These are phyloP conservation scores for Diaporthe sp. DNA, from an alignment of 2,329 filamentous ascomycete species.

Conservation along the genomic window DNA sequence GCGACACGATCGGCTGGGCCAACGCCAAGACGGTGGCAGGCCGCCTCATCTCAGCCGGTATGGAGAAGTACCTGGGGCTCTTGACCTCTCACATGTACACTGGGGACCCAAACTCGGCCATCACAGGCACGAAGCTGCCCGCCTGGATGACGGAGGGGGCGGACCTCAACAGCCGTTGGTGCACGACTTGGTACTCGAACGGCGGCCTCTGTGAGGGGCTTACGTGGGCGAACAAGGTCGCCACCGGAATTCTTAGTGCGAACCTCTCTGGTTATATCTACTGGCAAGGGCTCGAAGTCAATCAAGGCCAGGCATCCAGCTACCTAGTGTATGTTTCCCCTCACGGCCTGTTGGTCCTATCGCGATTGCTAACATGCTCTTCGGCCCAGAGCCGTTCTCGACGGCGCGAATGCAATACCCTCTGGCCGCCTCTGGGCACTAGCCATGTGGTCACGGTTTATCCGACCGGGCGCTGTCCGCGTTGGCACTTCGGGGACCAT, in stretches of 20 bases:
- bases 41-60: slow-evolving; percentile 29
- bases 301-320: slow-evolving; percentile 42
- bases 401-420: slow-evolving; percentile 44
- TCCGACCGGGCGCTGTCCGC: slow-evolving; percentile 49
- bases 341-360: background rate
- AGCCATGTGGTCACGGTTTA: slow-evolving; percentile 50
- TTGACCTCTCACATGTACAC: slow-evolving; percentile 59
- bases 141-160: slow-evolving; percentile 63
- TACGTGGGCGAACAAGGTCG: slow-evolving; percentile 62
- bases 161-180: slow-evolving; percentile 57
- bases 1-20: slow-evolving; percentile 57
- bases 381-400: slow-evolving; percentile 40
- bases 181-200: slow-evolving; percentile 57
- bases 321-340: slow-evolving; percentile 35
- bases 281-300: slow-evolving; percentile 54
- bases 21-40: slow-evolving; percentile 43
- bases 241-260: slow-evolving; percentile 57
- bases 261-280: slow-evolving; percentile 63
- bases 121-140: slow-evolving; percentile 54
- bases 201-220: slow-evolving; percentile 60
- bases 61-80: slow-evolving; percentile 48
- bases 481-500: slow-evolving; percentile 47
- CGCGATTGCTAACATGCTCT: slow-evolving; percentile 43
- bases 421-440: slow-evolving; percentile 50
- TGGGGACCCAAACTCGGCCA: slow-evolving; percentile 54